These are phyloP conservation scores for Pichia pseudocactophila DNA, from an alignment of 805 yeast species.

Conservation along the genomic window DNA sequence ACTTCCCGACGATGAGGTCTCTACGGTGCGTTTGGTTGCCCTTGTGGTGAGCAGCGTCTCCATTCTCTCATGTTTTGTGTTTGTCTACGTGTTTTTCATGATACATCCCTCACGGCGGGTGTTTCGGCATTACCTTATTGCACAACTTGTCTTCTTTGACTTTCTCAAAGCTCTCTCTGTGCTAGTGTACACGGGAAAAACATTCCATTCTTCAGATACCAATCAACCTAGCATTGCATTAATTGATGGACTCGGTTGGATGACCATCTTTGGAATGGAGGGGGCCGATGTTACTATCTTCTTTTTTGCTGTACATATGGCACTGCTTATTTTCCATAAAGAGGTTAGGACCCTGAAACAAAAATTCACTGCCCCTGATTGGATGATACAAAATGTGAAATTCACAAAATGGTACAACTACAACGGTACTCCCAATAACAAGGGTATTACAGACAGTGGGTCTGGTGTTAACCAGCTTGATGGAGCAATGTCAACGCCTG, in stretches of 20 bases:
- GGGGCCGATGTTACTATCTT: slow-evolving; percentile 83
- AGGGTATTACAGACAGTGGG: background rate
- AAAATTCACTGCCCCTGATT: background rate
- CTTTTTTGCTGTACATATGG: slow-evolving; percentile 77
- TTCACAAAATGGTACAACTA: background rate
- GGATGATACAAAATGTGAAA: background rate
- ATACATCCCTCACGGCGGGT: slow-evolving; percentile 56
- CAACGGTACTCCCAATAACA: no score
- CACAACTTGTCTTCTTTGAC: slow-evolving; percentile 62
- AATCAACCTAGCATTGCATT: slow-evolving; percentile 24
- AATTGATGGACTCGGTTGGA: slow-evolving; percentile 66
- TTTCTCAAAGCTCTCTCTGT: slow-evolving; percentile 63
- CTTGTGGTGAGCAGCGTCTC: slow-evolving; percentile 43
- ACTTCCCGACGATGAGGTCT: background rate
- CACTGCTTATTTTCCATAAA: slow-evolving; percentile 53
- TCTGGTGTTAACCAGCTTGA: background rate
- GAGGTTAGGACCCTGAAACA: slow-evolving; percentile 4
- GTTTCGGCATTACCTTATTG: slow-evolving; percentile 64
- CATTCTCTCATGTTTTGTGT: slow-evolving; percentile 44
- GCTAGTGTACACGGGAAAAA: slow-evolving; percentile 48
- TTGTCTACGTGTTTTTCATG: slow-evolving; percentile 51
- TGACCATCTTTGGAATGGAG: slow-evolving; percentile 71
- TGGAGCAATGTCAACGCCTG: background rate
- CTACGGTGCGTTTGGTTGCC: slow-evolving; percentile 31
- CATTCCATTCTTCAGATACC: slow-evolving; percentile 4